Evolutionary conservation across 768 basidiomycete species (phyloP).

Genomic region (Chalciporus chontae): DNA sequence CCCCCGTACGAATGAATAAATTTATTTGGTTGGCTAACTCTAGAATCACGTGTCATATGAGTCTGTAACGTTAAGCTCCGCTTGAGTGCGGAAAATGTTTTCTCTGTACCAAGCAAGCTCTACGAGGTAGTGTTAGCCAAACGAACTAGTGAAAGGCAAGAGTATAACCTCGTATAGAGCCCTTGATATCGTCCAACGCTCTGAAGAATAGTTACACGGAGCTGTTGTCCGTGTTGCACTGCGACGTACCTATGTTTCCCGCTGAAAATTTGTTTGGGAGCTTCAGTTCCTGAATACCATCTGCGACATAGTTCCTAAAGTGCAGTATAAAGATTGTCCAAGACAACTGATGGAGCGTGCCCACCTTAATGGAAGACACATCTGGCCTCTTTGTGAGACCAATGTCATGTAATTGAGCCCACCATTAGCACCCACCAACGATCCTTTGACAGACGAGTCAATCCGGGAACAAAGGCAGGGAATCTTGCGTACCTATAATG

Average conservation of each 20-base stretch:
- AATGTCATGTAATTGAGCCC: background rate
- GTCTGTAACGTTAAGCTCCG: background rate
- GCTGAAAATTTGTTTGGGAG: constrained; percentile 28
- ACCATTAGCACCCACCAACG: constrained; percentile 51
- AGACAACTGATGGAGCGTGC: background rate
- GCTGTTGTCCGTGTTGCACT: background rate
- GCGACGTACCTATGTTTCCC: constrained; percentile 54
- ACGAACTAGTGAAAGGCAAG: background rate
- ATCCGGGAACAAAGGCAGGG: background rate
- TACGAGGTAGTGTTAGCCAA: constrained; percentile 25
- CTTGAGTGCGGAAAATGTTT: constrained; percentile 57
- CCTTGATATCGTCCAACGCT: constrained; percentile 77
- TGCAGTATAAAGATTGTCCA: background rate
- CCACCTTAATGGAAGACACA: constrained; percentile 79
- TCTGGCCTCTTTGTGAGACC: constrained; percentile 41
- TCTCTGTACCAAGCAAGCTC: constrained; percentile 79
- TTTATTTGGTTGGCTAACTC: too few species aligned
- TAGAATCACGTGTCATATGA: background rate
- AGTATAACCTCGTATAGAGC: constrained; percentile 64
- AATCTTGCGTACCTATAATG: constrained; percentile 62
- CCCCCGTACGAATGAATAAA: too few species aligned
- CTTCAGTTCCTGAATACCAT: constrained; percentile 53
- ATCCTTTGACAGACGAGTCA: constrained; percentile 42
- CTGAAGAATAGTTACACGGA: constrained; percentile 34
- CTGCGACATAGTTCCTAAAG: constrained; percentile 66